Evolutionary conservation across 345 rosid genomes (phyloP).

Genomic region (Sapria himalayana): DNA sequence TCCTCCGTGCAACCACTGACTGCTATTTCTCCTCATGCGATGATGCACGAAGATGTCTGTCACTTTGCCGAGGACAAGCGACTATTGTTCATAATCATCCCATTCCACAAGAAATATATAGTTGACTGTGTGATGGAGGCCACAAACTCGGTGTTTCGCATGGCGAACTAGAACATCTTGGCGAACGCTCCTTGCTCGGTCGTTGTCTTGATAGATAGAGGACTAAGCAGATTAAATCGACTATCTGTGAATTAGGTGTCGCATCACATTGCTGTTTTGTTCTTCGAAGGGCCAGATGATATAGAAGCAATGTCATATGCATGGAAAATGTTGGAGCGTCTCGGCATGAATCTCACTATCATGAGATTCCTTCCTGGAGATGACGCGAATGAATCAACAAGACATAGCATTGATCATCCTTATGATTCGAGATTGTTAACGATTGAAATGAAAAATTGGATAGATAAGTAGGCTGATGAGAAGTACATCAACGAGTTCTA

Average conservation of each 20-base stretch:
- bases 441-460: conserved; percentile 12
- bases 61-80: conserved; percentile 1
- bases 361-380: conserved; percentile 20
- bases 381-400: conserved; percentile 5
- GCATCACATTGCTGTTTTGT: conserved; percentile 16
- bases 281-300: conserved; percentile 25
- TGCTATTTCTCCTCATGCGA: not conserved
- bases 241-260: too few species aligned
- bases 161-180: not conserved
- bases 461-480: conserved; percentile 14
- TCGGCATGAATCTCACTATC: conserved; percentile 12
- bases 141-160: not conserved
- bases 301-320: conserved; percentile 19
- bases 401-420: not conserved
- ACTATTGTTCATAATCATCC: conserved; percentile 2
- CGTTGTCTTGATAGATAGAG: conserved; percentile 7
- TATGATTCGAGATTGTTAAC: conserved; percentile 7
- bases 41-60: conserved; percentile 6
- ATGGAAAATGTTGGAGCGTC: conserved; percentile 14
- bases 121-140: conserved; percentile 1
- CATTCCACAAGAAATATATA: conserved; percentile 7
- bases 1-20: conserved; percentile 1
- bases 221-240: too few species aligned
- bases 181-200: conserved; percentile 8
- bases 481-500: conserved; percentile 11